Evolutionary conservation across 208 protist species (phyloP), one percentile per base, ranked within the genome.

Genomic region (Acanthamoeba rhysodes): DNA sequence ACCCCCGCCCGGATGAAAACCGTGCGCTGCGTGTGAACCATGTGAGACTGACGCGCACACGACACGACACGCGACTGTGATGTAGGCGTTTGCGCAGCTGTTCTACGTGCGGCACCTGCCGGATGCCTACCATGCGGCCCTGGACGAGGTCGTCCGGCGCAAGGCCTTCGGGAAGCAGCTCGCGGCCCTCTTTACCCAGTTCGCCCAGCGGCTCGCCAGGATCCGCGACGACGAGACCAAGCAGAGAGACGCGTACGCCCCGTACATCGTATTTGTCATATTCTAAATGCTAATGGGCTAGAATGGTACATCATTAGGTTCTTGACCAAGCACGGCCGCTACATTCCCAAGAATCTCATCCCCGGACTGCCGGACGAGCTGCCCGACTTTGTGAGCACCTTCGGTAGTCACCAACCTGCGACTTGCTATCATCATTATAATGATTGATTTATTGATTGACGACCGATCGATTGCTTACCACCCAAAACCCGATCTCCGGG

Each of bases 251-350:
- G 18, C 24, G 85, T 92, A 72, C 55, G 22, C 22, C 27, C 32
- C 64, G 68, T 48, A 88, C 20, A 3, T 18, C 7, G 34, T n/a
- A 22, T 18, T 34, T 41, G 24, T 68, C 1, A 24, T 22, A 41
- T 4, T 41, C 4, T 41, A 41, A 41, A 41, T 27, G 10, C 55
- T 59, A 22, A 24, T 4, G 10, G 29, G 41, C 82, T 0, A 45
- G 37, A 22, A 66, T n/a, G 59, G 16, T 0, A 2, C 22, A 22
- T 1, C 82, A n/a, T n/a, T n/a, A 90, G 82, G n/a, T 90, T 90
- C 59, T 57, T 90, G 82, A 90, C 22, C 20, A 90, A 90, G 53
- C 32, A 70, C 45, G 82, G 82, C 7, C 82, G 82, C n/a, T 90
- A 90, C 59, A 66, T 90, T 90, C 82, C 82, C 6, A 70, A 24